A percentile compares a stretch with the other conserved stretches of the same genome.
Evolutionary conservation across 345 rosid genomes (phyloP).

Genomic region (Hevea brasiliensis): DNA sequence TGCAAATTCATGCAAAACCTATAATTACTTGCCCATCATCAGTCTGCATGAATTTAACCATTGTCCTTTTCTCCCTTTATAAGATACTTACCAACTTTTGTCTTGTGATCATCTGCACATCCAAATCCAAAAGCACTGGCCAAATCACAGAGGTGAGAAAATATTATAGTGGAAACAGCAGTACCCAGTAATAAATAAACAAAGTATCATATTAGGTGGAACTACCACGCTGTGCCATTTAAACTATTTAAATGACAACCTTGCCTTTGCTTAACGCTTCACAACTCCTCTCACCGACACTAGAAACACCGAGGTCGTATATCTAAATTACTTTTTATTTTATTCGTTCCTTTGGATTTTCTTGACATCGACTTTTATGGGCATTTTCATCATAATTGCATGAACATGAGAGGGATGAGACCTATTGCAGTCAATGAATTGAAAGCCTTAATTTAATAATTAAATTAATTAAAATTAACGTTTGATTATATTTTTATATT

Average conservation of each 20-base stretch:
- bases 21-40: not conserved
- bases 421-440: too few species aligned
- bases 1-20: not conserved
- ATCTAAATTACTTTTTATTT: not conserved
- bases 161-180: not conserved
- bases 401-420: not conserved
- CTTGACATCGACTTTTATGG: too few species aligned
- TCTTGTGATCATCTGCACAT: too few species aligned
- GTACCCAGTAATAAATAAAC: too few species aligned
- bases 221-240: too few species aligned
- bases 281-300: conserved; percentile 15
- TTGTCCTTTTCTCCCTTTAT: not conserved
- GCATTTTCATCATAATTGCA: conserved; percentile 8
- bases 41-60: not conserved
- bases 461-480: too few species aligned
- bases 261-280: not conserved
- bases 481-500: too few species aligned
- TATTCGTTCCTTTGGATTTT: too few species aligned
- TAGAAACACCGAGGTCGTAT: not conserved
- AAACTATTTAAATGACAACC: not conserved
- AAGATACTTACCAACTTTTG: not conserved
- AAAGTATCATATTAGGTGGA: conserved; percentile 32
- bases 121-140: not conserved
- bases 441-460: too few species aligned
- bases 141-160: not conserved